Conservation (phyloP, 257 asterid species). For the Ajuga chamaepitys region DNA sequence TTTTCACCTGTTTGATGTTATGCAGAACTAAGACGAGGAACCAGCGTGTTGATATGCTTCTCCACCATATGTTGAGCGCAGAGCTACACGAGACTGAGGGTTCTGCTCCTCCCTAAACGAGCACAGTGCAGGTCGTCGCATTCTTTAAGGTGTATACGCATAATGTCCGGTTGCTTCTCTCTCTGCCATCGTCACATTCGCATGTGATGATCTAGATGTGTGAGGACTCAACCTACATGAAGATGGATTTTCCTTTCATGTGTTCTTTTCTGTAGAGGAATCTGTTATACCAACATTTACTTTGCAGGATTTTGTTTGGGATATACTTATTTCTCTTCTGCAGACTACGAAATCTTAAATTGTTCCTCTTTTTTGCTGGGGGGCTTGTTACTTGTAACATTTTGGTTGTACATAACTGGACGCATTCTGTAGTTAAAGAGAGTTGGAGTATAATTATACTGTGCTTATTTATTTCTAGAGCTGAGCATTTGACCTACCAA, state of each 20-base stretch:
- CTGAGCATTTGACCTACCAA: no score
- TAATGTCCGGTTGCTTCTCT: not conserved
- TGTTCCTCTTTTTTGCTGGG: not conserved
- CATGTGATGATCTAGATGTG: not conserved
- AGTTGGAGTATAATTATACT: no score
- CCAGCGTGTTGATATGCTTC: slow-evolving; percentile 80
- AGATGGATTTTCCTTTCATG: not conserved
- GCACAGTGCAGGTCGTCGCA: not conserved
- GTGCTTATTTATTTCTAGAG: no score
- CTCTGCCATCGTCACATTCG: not conserved
- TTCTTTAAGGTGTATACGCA: not conserved
- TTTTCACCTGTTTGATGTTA: slow-evolving; percentile 3
- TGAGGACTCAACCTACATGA: not conserved
- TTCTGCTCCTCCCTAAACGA: slow-evolving; percentile 32
- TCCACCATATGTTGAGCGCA: slow-evolving; percentile 90
- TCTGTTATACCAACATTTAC: not conserved
- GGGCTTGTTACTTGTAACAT: not conserved
- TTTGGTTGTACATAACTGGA: not conserved
- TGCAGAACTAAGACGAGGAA: slow-evolving; percentile 70
- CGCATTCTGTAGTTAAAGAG: not conserved
- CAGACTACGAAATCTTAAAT: slow-evolving; percentile 3
- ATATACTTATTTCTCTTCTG: not conserved
- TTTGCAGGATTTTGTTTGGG: not conserved
- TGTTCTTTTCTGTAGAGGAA: not conserved
- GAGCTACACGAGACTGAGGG: slow-evolving; percentile 35